Base-by-base conservation (phyloP, 2,329 filamentous ascomycete genomes). In the Sclerotinia borealis region DNA sequence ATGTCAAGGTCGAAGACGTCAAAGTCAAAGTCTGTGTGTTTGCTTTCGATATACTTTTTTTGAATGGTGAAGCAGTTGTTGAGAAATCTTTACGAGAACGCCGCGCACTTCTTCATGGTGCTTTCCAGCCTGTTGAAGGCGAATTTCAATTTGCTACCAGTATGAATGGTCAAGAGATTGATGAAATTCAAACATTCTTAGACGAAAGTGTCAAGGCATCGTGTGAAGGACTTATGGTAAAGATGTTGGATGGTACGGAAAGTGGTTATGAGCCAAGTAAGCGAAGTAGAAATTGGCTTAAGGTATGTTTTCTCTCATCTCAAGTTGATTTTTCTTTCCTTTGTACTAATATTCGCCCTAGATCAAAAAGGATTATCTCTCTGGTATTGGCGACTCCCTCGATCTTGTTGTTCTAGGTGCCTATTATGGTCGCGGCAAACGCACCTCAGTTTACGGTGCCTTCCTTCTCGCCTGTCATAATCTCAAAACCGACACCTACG, bases 341-440 rank as follows among this genome's bases (percentile, higher is more conserved):
- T 31, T n/a, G 39, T 63, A 65, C 50, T 55, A 61, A 51, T 22
- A 67, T 36, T n/a, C 25, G n/a, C 6, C 31, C 4, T 15, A 91
- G 88, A 90, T 98, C 77, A 99, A 99, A 77, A 99, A 99, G 74
- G 95, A 99, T 74, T 99, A 99, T 75, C 90, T 99, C 63, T 83
- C 90, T 7, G 93, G 93, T 59, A 87, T 97, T 2, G 95, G 95
- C 59, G 95, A 99, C 77, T 97, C 93, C 2, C 88, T 99, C 27
- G 95, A 99, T 73, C 88, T 99, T 3, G 95, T 99, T 39, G 95
- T 99, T 1, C 80, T 99, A 0, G 95, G 95, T 34, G 95, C 93
- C 17, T 99, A 99, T 79, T 85, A 90, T 76, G 95, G 95, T 72
- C 93, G 90, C 74, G 95, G 95, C 70, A 99, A 98, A 79, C 92